Evolutionary conservation across 1,139 yeast genomes (phyloP).

Genomic region (Lodderomyces oxycetoniae): DNA sequence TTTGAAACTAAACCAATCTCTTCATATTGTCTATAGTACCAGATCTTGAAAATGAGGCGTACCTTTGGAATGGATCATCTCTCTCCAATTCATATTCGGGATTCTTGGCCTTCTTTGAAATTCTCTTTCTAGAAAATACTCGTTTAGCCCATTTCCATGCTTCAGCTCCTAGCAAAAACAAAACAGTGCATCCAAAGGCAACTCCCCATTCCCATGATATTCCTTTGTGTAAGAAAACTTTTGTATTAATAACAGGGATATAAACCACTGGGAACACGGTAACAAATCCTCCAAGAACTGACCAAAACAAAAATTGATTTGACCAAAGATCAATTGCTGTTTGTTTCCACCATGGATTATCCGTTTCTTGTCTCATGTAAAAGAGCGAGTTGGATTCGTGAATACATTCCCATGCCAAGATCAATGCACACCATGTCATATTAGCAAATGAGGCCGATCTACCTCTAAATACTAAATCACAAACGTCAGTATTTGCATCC

Average conservation of each 20-base stretch:
- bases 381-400: slow-evolving; percentile 73
- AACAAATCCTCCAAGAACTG: slow-evolving; percentile 65
- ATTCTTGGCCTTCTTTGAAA: slow-evolving; percentile 34
- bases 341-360: slow-evolving; percentile 54
- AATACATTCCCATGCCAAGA: slow-evolving; percentile 88
- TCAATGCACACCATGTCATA: slow-evolving; percentile 87
- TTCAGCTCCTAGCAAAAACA: slow-evolving; percentile 61
- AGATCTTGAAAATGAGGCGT: slow-evolving; percentile 52
- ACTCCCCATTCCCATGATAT: slow-evolving; percentile 85
- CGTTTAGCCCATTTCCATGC: slow-evolving; percentile 66
- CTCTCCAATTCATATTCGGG: slow-evolving; percentile 65
- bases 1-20: slow-evolving; percentile 4
- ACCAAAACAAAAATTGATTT: slow-evolving; percentile 81
- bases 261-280: slow-evolving; percentile 80
- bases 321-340: slow-evolving; percentile 62
- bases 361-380: slow-evolving; percentile 66
- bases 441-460: slow-evolving; percentile 79
- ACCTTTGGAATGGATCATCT: slow-evolving; percentile 60
- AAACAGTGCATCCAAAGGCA: slow-evolving; percentile 58
- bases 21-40: slow-evolving; percentile 28
- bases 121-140: slow-evolving; percentile 38
- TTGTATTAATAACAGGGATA: slow-evolving; percentile 79
- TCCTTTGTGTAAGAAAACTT: slow-evolving; percentile 71
- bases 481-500: slow-evolving; percentile 23
- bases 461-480: slow-evolving; percentile 68